Percentiles rank a stretch among this genome's conserved stretches.
Evolutionary conservation across 495 filamentous ascomycete genomes (phyloP).

Genomic region (Jackrogersella multiformis): DNA sequence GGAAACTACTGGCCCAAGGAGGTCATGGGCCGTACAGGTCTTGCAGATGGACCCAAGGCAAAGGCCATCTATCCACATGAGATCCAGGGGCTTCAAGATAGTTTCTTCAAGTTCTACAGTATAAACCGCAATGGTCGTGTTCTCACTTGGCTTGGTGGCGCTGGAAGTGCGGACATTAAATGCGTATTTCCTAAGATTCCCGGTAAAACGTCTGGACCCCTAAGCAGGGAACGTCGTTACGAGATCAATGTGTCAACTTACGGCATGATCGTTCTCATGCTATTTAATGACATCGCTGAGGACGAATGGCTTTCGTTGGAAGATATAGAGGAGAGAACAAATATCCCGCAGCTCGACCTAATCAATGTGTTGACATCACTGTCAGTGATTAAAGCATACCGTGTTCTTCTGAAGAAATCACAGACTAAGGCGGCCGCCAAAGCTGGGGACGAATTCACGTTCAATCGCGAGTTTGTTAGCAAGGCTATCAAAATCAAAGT

Average conservation of each 20-base stretch:
- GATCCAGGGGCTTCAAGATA: constrained; percentile 79
- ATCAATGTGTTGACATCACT: constrained; percentile 84
- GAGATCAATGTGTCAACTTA: constrained; percentile 94
- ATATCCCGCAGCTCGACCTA: constrained; percentile 82
- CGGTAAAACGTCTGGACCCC: constrained; percentile 67
- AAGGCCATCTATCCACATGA: constrained; percentile 76
- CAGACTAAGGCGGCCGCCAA: constrained; percentile 80
- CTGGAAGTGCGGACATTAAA: constrained; percentile 85
- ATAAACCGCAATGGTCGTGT: constrained; percentile 85
- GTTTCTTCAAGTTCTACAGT: constrained; percentile 90
- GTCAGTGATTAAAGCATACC: constrained; percentile 83
- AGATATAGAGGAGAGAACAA: constrained; percentile 84
- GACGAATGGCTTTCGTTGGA: constrained; percentile 77
- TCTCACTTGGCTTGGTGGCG: constrained; percentile 77
- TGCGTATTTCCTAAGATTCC: constrained; percentile 75
- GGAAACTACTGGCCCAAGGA: constrained; percentile 95
- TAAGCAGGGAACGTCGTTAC: constrained; percentile 77
- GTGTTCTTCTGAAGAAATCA: constrained; percentile 83
- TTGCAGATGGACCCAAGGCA: constrained; percentile 60
- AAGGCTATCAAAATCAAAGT: constrained; percentile 85
- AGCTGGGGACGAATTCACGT: constrained; percentile 79
- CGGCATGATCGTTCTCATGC: constrained; percentile 85
- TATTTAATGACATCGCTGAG: constrained; percentile 82
- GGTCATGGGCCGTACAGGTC: constrained; percentile 66
- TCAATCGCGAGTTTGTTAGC: constrained; percentile 84